Base-by-base conservation (phyloP, 768 basidiomycete species). In the Russula sp. region DNA sequence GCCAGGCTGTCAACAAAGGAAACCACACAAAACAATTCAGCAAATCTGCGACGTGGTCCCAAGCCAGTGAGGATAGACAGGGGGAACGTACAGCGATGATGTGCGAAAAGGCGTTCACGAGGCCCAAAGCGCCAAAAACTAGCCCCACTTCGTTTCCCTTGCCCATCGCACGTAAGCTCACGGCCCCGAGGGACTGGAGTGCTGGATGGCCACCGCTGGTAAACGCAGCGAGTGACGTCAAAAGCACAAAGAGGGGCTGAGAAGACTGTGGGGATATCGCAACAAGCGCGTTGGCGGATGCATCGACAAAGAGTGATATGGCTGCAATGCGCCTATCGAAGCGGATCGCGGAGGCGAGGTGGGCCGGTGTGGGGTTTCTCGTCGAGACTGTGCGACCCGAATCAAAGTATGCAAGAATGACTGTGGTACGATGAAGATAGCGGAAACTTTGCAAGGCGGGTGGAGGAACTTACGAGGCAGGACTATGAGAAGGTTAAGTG, bases 141-240 rank as follows among this genome's bases (percentile, higher is more conserved):
- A 68, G 62, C 16, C 67, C 67, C 13, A 66, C 44, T 47, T 68
- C 67, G 42, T 57, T 59, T n/a, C 56, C 62, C 52, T 66, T 68
- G 16, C 67, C 67, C 66, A 67, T 67, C 6, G 67, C 67, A 37
- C 62, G 67, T 7, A 68, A 47, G 35, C 67, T 68, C 27, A 68
- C 67, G 34, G 67, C 67, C 8, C 65, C 67, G 7, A 68, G 67
- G 11, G 67, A 68, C 34, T 68, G 65, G 39, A 68, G 55, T 39
- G 67, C 67, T 31, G 67, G 67, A n/a, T 61, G 59, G 4, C 67
- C 65, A 31, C 67, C 67, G 42, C 59, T 62, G 35, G 67, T 68
- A 35, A 68, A 54, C 32, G 67, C 62, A 27, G 59, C 62, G 47
- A 68, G 67, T 5, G 62, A 63, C 4, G 67, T 68, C 45, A 68